Evolutionary conservation across 495 filamentous ascomycete species (phyloP).

Genomic region (Daldinia decipiens): DNA sequence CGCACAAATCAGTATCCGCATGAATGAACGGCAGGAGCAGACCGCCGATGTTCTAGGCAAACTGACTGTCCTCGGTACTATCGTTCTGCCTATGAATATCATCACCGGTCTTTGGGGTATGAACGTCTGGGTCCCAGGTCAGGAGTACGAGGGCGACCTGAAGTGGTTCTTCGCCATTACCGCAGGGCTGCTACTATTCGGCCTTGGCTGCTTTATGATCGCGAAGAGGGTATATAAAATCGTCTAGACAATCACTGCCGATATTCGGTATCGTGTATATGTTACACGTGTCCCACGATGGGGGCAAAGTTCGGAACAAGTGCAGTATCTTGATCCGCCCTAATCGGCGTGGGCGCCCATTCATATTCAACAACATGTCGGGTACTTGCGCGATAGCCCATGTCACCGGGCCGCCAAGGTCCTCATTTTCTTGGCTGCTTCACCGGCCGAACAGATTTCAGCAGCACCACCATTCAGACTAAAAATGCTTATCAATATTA

Average conservation of each 20-base stretch:
- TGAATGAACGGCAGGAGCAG: conserved; percentile 97
- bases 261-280: not conserved
- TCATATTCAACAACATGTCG: conserved; percentile 2
- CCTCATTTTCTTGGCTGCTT: conserved; percentile 20
- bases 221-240: conserved; percentile 77
- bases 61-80: conserved; percentile 94
- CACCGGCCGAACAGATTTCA: not conserved
- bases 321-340: not conserved
- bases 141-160: conserved; percentile 67
- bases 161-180: conserved; percentile 75
- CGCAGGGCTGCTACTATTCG: conserved; percentile 78
- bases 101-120: conserved; percentile 99
- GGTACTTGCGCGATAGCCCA: conserved; percentile 1
- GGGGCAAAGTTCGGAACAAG: conserved; percentile 1
- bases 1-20: conserved; percentile 89
- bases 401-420: conserved; percentile 32
- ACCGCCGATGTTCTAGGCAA: conserved; percentile 94
- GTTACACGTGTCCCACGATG: conserved; percentile 1
- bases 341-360: not conserved
- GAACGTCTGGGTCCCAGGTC: conserved; percentile 96
- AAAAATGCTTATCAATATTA: conserved; percentile 8
- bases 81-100: conserved; percentile 97
- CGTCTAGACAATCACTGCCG: conserved; percentile 49
- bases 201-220: conserved; percentile 77
- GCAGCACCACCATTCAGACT: not conserved